Evolutionary conservation across 768 basidiomycete species (phyloP).

Genomic region (Clavaria fumosa): DNA sequence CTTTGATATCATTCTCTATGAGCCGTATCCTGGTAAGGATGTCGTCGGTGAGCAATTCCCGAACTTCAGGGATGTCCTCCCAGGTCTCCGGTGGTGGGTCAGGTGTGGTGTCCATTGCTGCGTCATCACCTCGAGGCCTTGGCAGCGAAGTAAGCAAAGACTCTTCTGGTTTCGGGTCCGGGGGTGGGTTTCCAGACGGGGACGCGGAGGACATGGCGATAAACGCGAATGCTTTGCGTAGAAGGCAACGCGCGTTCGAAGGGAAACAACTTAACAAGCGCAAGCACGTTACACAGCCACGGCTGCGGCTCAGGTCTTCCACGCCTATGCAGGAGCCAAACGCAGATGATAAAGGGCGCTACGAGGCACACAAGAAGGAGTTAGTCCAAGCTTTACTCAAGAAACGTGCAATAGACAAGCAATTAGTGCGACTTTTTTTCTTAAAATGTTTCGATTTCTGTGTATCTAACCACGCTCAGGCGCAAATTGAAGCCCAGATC

Average conservation of each 20-base stretch:
- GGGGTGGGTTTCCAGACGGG: constrained; percentile 34
- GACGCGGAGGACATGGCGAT: constrained; percentile 41
- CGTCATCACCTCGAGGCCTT: constrained; percentile 17
- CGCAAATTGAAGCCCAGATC: constrained; percentile 63
- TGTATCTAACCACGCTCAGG: constrained; percentile 26
- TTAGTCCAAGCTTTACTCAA: constrained; percentile 57
- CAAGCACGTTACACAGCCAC: constrained; percentile 1
- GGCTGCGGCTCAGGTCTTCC: constrained; percentile 19
- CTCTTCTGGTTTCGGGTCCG: constrained; percentile 38
- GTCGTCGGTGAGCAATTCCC: constrained; percentile 66
- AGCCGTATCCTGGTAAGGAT: constrained; percentile 79
- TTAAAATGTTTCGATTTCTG: constrained; percentile 1
- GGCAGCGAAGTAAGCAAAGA: constrained; percentile 23
- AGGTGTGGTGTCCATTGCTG: constrained; percentile 61
- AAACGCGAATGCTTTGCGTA: constrained; percentile 4
- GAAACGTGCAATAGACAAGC: constrained; percentile 62
- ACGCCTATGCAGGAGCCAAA: constrained; percentile 25
- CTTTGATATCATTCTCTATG: constrained; percentile 96
- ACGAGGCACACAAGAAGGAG: constrained; percentile 62
- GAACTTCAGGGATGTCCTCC: constrained; percentile 86
- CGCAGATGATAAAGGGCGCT: constrained; percentile 55
- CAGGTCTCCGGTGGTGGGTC: constrained; percentile 69
- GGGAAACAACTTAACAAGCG: too few species aligned
- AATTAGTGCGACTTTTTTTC: constrained; percentile 38
- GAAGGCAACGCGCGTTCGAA: background rate